A percentile compares a stretch with the other conserved stretches of the same genome.
Evolutionary conservation across 345 rosid genomes (phyloP).

Genomic region (Eucalyptus pauciflora): DNA sequence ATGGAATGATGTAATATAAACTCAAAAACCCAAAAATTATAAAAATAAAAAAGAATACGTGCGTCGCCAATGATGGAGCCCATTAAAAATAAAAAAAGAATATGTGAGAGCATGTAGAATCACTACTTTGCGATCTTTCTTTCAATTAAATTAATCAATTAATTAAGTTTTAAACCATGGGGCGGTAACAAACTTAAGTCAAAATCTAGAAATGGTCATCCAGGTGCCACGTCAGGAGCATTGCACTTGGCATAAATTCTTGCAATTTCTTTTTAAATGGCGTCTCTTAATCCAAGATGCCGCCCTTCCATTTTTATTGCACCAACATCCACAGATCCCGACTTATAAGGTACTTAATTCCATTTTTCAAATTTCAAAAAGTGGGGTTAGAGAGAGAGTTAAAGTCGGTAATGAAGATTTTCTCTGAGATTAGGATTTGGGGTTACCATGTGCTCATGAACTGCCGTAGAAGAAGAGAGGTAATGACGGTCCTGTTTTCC

Average conservation of each 20-base stretch:
- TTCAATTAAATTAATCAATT: background rate
- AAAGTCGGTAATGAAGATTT: background rate
- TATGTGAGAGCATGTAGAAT: background rate
- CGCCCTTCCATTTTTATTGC: background rate
- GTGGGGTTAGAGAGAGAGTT: background rate
- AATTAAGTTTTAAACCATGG: background rate
- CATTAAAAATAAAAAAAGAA: background rate
- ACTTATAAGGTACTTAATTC: background rate
- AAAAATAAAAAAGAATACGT: background rate
- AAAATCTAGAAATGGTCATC: background rate
- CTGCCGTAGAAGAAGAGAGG: background rate
- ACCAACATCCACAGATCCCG: background rate
- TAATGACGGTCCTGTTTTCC: background rate
- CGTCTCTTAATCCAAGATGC: background rate
- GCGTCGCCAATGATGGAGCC: background rate
- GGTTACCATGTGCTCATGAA: background rate
- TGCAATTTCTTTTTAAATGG: background rate
- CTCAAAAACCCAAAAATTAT: background rate
- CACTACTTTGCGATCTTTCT: background rate
- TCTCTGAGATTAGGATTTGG: background rate
- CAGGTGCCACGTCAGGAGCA: background rate
- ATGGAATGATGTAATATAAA: background rate
- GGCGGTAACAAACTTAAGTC: background rate
- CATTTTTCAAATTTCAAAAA: background rate
- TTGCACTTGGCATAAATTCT: constrained; percentile 14